Percentiles rank a stretch among this genome's conserved stretches.
Evolutionary conservation across 1,284 basidiomycete species (phyloP).

Genomic region (Sanghuangporus sanghuang): DNA sequence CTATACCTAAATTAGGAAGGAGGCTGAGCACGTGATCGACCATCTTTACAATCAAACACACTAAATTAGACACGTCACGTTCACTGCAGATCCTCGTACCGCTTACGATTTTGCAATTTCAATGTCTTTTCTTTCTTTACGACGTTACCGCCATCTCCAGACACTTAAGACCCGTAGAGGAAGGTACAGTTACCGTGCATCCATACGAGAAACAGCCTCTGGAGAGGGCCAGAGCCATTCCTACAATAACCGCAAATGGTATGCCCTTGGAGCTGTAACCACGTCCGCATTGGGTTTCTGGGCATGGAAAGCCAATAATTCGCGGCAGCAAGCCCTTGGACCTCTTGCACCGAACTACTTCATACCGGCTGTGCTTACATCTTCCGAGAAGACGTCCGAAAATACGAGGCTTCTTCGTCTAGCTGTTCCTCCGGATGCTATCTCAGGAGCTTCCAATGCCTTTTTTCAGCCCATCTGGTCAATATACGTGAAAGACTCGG

Average conservation of each 20-base stretch:
- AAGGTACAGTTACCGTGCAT: not conserved
- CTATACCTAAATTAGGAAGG: not conserved
- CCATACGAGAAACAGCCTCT: not conserved
- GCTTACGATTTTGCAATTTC: not conserved
- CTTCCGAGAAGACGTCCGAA: constrained; percentile 44
- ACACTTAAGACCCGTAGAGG: not conserved
- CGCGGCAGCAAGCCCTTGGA: constrained; percentile 14
- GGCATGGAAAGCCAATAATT: constrained; percentile 8
- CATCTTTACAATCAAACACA: too few species aligned
- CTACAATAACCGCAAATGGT: not conserved
- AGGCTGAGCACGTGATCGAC: not conserved
- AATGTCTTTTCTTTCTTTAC: not conserved
- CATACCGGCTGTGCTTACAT: constrained; percentile 53
- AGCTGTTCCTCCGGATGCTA: constrained; percentile 41
- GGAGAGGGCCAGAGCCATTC: not conserved
- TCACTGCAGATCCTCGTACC: too few species aligned
- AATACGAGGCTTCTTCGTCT: constrained; percentile 61
- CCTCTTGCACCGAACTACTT: constrained; percentile 58
- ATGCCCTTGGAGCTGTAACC: not conserved
- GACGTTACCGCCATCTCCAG: not conserved
- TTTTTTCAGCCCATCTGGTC: constrained; percentile 55
- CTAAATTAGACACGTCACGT: too few species aligned
- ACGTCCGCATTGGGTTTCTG: not conserved
- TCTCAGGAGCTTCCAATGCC: constrained; percentile 27
- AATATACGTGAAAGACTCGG: constrained; percentile 78